phyloP scores from a whole-genome alignment of 2,329 filamentous ascomycete genomes.

The Exophiala sp. region DNA sequence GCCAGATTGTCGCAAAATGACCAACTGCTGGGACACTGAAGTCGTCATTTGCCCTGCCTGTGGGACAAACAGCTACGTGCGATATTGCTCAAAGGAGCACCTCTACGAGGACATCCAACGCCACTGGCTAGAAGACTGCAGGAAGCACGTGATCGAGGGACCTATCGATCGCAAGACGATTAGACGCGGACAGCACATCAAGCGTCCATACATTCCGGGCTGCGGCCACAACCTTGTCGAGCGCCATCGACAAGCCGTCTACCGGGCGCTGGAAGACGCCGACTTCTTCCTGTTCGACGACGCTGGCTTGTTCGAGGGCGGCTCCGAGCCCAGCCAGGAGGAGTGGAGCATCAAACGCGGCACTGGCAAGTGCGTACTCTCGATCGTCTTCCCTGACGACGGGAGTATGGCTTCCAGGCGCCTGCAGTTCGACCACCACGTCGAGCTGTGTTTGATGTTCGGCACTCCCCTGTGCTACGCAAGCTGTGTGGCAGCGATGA shows the following conservation, averaged over 20 bases:
- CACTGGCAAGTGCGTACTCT: slow-evolving; percentile 9
- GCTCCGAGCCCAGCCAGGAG: slow-evolving; percentile 8
- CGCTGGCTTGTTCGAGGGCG: slow-evolving; percentile 8
- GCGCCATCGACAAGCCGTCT: slow-evolving; percentile 31
- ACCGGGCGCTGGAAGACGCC: slow-evolving; percentile 19
- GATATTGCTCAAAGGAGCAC: slow-evolving; percentile 39
- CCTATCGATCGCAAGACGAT: slow-evolving; percentile 23
- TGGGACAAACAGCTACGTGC: slow-evolving; percentile 37
- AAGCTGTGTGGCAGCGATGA: slow-evolving; percentile 14
- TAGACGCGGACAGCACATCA: slow-evolving; percentile 9
- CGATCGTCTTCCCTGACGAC: slow-evolving; percentile 9
- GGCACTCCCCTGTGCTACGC: slow-evolving; percentile 2
- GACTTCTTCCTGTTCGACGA: slow-evolving; percentile 27
- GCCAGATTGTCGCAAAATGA: slow-evolving; percentile 31
- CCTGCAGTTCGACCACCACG: slow-evolving; percentile 11
- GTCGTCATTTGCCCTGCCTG: slow-evolving; percentile 40
- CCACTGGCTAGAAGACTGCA: slow-evolving; percentile 34
- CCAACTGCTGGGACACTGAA: slow-evolving; percentile 31
- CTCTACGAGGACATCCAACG: slow-evolving; percentile 34
- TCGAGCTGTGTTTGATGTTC: slow-evolving; percentile 11
- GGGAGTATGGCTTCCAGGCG: slow-evolving; percentile 2
- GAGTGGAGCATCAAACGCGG: slow-evolving; percentile 19
- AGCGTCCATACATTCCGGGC: slow-evolving; percentile 18
- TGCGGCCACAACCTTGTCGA: slow-evolving; percentile 34
- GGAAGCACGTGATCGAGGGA: slow-evolving; percentile 8